Percentiles rank a stretch among this genome's conserved stretches.
Evolutionary conservation across 441 rosid genomes (phyloP).

Genomic region (Sinapis alba): DNA sequence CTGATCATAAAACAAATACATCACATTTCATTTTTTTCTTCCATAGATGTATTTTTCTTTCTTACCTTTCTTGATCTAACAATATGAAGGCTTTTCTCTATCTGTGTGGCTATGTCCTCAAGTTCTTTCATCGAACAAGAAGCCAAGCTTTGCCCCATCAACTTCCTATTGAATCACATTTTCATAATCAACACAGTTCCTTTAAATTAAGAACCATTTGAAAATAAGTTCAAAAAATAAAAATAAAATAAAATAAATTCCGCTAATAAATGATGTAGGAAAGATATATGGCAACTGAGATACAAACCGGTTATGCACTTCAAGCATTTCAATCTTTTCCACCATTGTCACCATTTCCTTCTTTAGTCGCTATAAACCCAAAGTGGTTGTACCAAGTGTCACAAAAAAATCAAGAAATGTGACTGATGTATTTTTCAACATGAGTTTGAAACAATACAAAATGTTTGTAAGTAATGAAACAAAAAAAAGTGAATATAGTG

Average conservation of each 20-base stretch:
- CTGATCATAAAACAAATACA: not conserved
- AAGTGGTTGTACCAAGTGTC: not conserved
- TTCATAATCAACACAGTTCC: not conserved
- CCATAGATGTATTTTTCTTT: not conserved
- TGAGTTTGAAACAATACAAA: not conserved
- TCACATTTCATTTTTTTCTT: not conserved
- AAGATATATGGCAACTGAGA: constrained; percentile 11
- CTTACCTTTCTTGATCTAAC: constrained; percentile 72
- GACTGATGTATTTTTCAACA: not conserved
- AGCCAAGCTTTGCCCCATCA: constrained; percentile 55
- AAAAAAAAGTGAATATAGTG: not conserved
- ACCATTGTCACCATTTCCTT: constrained; percentile 45
- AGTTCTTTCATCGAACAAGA: constrained; percentile 57
- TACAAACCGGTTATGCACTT: constrained; percentile 52
- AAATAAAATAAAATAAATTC: not conserved
- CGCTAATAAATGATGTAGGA: not conserved
- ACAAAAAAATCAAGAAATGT: not conserved
- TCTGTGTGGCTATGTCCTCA: constrained; percentile 47
- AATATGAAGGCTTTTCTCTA: constrained; percentile 56
- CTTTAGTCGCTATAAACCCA: constrained; percentile 40
- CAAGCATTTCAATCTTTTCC: constrained; percentile 52
- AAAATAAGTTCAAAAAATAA: not conserved
- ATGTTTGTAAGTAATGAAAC: not conserved
- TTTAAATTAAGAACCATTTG: not conserved
- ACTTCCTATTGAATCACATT: constrained; percentile 45